Conservation (phyloP, 2,329 filamentous ascomycete genomes). For the Aspergillus luchuensis region DNA sequence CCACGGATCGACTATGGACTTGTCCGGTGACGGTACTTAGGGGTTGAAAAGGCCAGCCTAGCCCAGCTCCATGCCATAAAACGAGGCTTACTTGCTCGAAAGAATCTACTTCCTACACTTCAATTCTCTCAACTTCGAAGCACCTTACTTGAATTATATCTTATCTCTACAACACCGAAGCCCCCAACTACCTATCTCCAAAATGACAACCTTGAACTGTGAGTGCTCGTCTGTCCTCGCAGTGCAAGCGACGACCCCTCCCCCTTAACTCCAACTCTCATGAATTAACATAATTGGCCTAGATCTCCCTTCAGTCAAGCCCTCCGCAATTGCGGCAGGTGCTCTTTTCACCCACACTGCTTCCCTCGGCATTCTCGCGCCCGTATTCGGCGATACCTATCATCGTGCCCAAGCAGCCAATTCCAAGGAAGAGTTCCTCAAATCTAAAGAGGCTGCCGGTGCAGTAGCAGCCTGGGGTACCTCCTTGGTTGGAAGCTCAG, state of each 20-base stretch:
- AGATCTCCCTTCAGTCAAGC: constrained; percentile 86
- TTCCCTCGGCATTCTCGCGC: constrained; percentile 82
- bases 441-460: constrained; percentile 86
- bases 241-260: not conserved
- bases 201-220: constrained; percentile 64
- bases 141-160: not conserved
- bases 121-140: too few relatives aligned
- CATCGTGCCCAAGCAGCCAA: constrained; percentile 87
- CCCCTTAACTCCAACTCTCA: too few relatives aligned
- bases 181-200: constrained; percentile 25
- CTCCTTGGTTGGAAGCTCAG: constrained; percentile 81
- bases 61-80: not conserved
- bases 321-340: constrained; percentile 94
- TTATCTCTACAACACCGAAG: not conserved
- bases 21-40: constrained; percentile 10
- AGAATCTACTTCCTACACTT: not conserved
- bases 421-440: constrained; percentile 94
- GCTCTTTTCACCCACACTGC: constrained; percentile 93
- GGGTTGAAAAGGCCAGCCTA: not conserved
- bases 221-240: constrained; percentile 34
- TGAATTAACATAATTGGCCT: constrained; percentile 12
- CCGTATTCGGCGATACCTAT: constrained; percentile 93
- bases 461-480: constrained; percentile 89
- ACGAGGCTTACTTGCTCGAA: not conserved
- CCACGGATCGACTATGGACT: not conserved